phyloP scores from a whole-genome alignment of 805 yeast species.

The Wickerhamomyces ciferrii region DNA sequence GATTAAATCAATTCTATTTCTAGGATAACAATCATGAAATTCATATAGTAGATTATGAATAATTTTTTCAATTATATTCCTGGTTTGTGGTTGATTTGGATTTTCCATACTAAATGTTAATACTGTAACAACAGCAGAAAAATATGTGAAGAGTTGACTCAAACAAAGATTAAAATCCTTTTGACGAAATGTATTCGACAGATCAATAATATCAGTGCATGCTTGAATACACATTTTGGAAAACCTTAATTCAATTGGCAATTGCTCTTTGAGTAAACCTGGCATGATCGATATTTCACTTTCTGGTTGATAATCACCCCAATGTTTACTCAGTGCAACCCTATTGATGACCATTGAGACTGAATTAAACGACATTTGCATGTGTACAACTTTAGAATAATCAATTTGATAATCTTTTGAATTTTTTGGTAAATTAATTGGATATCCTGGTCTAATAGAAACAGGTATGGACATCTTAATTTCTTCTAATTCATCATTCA shows the following conservation, averaged over 20 bases:
- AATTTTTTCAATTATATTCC: not conserved
- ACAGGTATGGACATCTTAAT: slow-evolving; percentile 4
- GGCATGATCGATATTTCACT: not conserved
- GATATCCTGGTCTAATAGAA: slow-evolving; percentile 9
- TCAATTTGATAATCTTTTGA: not conserved
- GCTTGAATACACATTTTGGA: slow-evolving; percentile 4
- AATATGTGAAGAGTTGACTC: slow-evolving; percentile 1
- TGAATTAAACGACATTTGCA: slow-evolving; percentile 6
- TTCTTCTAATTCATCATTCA: slow-evolving; percentile 4
- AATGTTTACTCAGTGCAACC: slow-evolving; percentile 4
- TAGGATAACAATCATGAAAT: slow-evolving; percentile 1
- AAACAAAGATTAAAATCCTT: slow-evolving; percentile 2
- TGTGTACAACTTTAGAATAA: slow-evolving; percentile 3
- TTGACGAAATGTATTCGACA: slow-evolving; percentile 1
- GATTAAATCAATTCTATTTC: slow-evolving; percentile 4
- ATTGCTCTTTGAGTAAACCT: not conserved
- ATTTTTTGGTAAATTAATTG: slow-evolving; percentile 2
- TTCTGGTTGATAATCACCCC: not conserved
- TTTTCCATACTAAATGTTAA: slow-evolving; percentile 5
- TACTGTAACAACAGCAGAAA: slow-evolving; percentile 5
- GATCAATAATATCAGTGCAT: slow-evolving; percentile 6
- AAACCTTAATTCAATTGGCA: not conserved
- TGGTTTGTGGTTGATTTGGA: slow-evolving; percentile 3
- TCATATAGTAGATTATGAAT: not conserved
- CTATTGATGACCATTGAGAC: slow-evolving; percentile 6